Conservation (phyloP, 768 basidiomycete species). For the Leccinum obscurum region DNA sequence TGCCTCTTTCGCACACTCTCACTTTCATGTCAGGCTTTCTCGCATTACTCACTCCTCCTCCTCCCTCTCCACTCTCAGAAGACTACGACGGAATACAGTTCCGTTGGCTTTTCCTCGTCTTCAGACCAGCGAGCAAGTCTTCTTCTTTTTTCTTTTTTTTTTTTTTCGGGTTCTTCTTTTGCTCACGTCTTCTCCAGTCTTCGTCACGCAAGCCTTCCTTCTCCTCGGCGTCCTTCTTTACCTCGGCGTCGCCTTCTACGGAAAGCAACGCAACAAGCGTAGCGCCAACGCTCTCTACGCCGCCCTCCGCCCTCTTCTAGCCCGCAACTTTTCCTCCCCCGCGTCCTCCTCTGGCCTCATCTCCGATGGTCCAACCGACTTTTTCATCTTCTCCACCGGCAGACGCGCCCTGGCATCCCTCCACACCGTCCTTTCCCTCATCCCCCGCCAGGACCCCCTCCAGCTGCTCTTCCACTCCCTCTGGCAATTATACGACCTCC, state of each 20-base stretch:
- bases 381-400: slow-evolving; percentile 86
- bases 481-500: slow-evolving; percentile 71
- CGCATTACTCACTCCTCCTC: slow-evolving; percentile 15
- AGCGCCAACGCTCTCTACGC: slow-evolving; percentile 68
- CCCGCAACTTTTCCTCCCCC: slow-evolving; percentile 76
- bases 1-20: neutral
- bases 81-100: slow-evolving; percentile 77
- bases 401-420: slow-evolving; percentile 73
- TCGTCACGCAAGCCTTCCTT: slow-evolving; percentile 64
- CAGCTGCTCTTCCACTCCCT: slow-evolving; percentile 61
- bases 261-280: slow-evolving; percentile 56
- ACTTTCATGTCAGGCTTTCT: slow-evolving; percentile 18
- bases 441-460: slow-evolving; percentile 82
- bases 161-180: neutral
- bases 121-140: slow-evolving; percentile 72
- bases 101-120: slow-evolving; percentile 72
- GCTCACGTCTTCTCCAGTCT: slow-evolving; percentile 40
- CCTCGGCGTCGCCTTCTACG: slow-evolving; percentile 55
- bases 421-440: slow-evolving; percentile 75
- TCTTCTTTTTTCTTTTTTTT: neutral
- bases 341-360: slow-evolving; percentile 49
- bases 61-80: slow-evolving; percentile 24
- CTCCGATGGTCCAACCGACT: slow-evolving; percentile 74
- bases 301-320: slow-evolving; percentile 57
- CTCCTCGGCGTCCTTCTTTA: slow-evolving; percentile 57